Evolutionary conservation across 345 rosid genomes (phyloP), one percentile per base, ranked within the genome.

Genomic region (Lepidium africanum): DNA sequence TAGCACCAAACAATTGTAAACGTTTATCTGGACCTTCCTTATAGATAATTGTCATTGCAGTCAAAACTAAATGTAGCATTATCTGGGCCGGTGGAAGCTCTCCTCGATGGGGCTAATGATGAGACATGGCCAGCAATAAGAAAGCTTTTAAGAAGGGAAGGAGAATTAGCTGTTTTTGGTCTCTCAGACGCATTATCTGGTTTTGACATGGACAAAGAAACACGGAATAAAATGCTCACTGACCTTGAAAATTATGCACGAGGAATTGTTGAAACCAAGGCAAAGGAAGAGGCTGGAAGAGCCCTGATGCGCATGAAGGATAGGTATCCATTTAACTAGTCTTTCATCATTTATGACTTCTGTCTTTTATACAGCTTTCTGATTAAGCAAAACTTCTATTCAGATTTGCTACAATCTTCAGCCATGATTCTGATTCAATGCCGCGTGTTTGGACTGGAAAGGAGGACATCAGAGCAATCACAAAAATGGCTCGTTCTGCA

Each of bases 371-470:
- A 54, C 36, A 27, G 67, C 58, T 60, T 42, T 12, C 47, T 59
- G 55, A 65, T 75, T 77, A 57, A 59, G 67, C 51, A 16, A n/a
- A 10, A 56, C 51, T 71, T 64, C 59, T 56, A 12, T 67, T 15
- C 88, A 95, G 99, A 83, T 95, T 95, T 83, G 71, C 98, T 49
- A 83, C 78, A 69, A 76, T 95, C 71, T 91, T 95, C 57, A 86
- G 93, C 82, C 96, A 85, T 73, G 99, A 91, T 81, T 72, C 96
- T 65, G 99, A 95, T 68, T 95, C 99, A 63, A 89, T 95, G 94
- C 96, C 99, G 10, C 92, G 99, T 45, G 81, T 95, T 67, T 95
- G 99, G 99, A 91, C 89, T 5, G 98, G 99, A 76, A 95, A 89
- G 39, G 99, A 95, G 82, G 98, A 95, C 73, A 87, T 95, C 79